These are phyloP conservation scores for Mortierella hygrophila DNA, from an alignment of 192 early-diverging fungal genomes.

Conservation along the genomic window DNA sequence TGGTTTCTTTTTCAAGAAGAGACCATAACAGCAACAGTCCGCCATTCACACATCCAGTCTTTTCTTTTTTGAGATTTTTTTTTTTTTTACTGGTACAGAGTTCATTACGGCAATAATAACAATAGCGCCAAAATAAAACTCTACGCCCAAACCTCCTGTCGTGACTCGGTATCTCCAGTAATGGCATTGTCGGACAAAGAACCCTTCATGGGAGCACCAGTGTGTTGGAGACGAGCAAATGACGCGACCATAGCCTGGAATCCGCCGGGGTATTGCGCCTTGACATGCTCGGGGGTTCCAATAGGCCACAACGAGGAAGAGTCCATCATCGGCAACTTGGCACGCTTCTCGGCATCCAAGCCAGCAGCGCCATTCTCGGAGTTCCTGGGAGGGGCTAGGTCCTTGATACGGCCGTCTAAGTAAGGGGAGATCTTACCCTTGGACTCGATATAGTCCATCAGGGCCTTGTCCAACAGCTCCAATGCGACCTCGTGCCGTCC, in stretches of 20 bases:
- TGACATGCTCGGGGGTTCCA: constrained; percentile 41
- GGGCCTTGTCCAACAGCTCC: constrained; percentile 19
- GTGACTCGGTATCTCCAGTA: neutral
- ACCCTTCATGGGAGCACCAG: neutral
- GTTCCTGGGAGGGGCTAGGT: constrained; percentile 14
- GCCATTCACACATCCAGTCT: neutral
- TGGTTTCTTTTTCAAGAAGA: constrained; percentile 8
- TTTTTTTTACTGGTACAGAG: neutral
- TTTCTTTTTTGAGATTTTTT: neutral
- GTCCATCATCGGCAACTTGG: neutral
- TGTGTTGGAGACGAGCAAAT: constrained; percentile 21
- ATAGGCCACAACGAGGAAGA: constrained; percentile 16
- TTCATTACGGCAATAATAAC: neutral
- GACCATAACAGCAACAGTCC: too few relatives aligned
- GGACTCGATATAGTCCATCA: constrained; percentile 59
- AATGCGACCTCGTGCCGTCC: constrained; percentile 29
- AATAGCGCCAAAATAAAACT: neutral
- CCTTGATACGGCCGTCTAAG: constrained; percentile 49
- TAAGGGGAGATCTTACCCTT: constrained; percentile 35
- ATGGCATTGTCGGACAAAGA: neutral
- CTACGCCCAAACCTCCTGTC: constrained; percentile 23
- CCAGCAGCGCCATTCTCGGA: neutral
- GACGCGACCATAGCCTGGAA: constrained; percentile 31
- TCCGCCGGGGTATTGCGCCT: constrained; percentile 35
- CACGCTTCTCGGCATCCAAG: neutral